Evolutionary conservation across 495 filamentous ascomycete species (phyloP), one percentile per base, ranked within the genome.

Genomic region (Aspergillus haitiensis): DNA sequence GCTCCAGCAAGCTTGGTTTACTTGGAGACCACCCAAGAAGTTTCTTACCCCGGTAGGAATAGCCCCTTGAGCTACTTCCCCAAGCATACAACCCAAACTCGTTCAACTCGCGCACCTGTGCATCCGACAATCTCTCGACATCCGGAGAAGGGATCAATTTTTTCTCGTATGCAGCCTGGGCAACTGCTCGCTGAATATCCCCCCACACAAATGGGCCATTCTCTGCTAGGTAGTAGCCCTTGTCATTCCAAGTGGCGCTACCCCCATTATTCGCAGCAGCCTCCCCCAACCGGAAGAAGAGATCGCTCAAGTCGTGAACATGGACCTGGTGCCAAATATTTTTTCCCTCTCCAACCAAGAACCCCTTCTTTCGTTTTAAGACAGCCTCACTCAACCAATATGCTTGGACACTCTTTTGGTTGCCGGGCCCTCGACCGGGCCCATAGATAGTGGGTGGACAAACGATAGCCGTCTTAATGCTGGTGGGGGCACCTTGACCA

Each of bases 361-460:
- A 78, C 5, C 82, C 88, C 64, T 86, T 78, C 18, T 88, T 85
- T 15, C 81, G 72, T 69, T 87, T 64, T 7, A 94, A 68, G 6
- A 84, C 84, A 9, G 68, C 69, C 3, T 75, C 66, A n/a, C 78
- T 72, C 16, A 94, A 70, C 46, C 69, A 67, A 52, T 87, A 86
- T 0, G 87, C 81, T 65, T 94, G 89, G 52, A 82, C 69, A 60
- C 85, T 88, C 65, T 82, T 79, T 64, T 79, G 74, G 67, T 93
- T 94, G 45, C 77, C 81, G 2, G 89, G 80, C 0, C 91, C 89
- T 35, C 88, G 84, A 31, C 90, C 91, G 13, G 70, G 70, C 7
- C 90, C 91, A 67, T 93, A 93, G 68, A 95, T 94, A 6, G 82
- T 84, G 1, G 90, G 89, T 6, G 91, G 90, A 59, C 84, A 90